Evolutionary conservation across 192 early-diverging fungal species (phyloP).

Genomic region (Chytriomyces sp.): DNA sequence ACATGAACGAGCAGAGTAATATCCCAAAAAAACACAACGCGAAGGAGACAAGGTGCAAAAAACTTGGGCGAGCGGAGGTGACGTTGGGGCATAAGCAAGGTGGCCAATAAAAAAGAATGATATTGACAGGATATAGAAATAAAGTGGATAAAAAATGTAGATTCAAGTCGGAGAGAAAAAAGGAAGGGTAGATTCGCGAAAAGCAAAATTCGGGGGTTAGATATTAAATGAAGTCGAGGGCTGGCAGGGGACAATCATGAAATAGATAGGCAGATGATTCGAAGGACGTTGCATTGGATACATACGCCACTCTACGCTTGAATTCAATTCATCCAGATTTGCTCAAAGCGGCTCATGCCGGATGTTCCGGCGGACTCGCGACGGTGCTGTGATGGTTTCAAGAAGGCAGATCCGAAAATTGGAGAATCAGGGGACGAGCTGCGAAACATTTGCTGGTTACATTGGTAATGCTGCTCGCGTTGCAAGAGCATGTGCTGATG

Average conservation of each 20-base stretch:
- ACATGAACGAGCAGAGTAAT: no score
- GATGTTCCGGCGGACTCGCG: neutral
- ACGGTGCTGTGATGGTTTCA: neutral
- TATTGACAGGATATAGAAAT: no score
- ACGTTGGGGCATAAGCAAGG: neutral
- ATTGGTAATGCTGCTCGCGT: neutral
- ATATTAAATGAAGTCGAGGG: neutral
- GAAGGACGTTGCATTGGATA: no score
- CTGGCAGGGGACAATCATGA: no score
- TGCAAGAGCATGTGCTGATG: neutral
- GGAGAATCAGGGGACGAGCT: neutral
- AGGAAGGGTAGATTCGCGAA: neutral
- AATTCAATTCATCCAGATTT: constrained; percentile 6
- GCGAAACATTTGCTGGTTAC: neutral
- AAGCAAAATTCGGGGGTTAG: neutral
- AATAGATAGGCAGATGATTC: neutral
- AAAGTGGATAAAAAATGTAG: no score
- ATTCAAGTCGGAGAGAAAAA: neutral
- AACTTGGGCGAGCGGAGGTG: no score
- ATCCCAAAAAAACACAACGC: no score
- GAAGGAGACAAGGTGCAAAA: no score
- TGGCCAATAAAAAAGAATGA: constrained; percentile 1
- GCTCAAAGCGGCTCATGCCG: constrained; percentile 11
- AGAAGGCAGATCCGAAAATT: neutral
- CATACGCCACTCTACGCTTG: no score